Percentiles rank a stretch among this genome's conserved stretches.
Conservation (phyloP, 2,329 filamentous ascomycete genomes). For the Fusarium nurragi region DNA sequence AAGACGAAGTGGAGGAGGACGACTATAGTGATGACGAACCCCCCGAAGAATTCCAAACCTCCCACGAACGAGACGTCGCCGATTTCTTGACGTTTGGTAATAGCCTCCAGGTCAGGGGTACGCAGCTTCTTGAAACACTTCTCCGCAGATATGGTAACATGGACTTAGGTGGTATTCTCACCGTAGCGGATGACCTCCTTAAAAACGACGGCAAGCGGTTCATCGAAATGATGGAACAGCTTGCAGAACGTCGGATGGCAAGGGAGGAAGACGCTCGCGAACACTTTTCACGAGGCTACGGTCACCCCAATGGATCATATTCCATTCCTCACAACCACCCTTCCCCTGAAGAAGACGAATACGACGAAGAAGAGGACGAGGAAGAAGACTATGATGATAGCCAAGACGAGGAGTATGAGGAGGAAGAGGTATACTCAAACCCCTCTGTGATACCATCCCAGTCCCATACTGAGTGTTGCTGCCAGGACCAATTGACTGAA, state of each 20-base stretch:
- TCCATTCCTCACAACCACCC: conserved; percentile 74
- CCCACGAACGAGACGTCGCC: conserved; percentile 71
- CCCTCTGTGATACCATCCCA: conserved; percentile 52
- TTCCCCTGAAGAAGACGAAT: conserved; percentile 79
- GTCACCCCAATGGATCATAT: conserved; percentile 69
- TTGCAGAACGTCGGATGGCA: conserved; percentile 96
- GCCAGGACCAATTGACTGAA: conserved; percentile 94
- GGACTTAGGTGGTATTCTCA: conserved; percentile 89
- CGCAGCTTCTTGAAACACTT: conserved; percentile 58
- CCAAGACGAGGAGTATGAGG: conserved; percentile 74
- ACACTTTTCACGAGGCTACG: conserved; percentile 67
- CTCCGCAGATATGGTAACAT: conserved; percentile 58
- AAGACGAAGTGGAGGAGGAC: conserved; percentile 65
- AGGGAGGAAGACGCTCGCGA: conserved; percentile 85
- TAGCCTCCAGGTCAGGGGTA: conserved; percentile 91
- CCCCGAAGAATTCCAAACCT: conserved; percentile 73
- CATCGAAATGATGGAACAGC: conserved; percentile 99
- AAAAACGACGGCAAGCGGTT: conserved; percentile 99
- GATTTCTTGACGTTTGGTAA: conserved; percentile 99
- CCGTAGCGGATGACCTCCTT: conserved; percentile 95
- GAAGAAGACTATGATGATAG: conserved; percentile 70
- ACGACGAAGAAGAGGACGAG: conserved; percentile 73
- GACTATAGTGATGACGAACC: conserved; percentile 73
- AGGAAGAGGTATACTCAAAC: conserved; percentile 76
- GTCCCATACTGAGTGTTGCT: conserved; percentile 57